These are phyloP conservation scores for Tylopilus felleus DNA, from an alignment of 768 basidiomycete species.

Conservation along the genomic window DNA sequence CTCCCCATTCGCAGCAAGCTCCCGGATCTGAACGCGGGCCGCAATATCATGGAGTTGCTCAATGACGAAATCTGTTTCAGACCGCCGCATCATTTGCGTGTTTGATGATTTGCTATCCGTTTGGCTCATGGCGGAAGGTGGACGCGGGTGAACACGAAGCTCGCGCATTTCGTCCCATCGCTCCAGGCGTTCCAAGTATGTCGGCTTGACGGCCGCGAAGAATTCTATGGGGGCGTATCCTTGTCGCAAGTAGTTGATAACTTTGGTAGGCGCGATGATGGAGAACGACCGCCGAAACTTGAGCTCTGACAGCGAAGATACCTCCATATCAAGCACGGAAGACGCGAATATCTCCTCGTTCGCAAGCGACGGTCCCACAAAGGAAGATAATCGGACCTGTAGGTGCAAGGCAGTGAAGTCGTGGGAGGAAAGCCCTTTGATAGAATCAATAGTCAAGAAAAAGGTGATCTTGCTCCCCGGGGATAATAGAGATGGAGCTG, in stretches of 20 bases:
- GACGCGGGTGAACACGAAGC: slow-evolving; percentile 46
- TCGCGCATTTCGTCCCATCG: slow-evolving; percentile 94
- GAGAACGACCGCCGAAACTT: slow-evolving; percentile 83
- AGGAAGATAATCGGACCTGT: slow-evolving; percentile 84
- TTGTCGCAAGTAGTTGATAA: slow-evolving; percentile 65
- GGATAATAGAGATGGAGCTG: slow-evolving; percentile 61
- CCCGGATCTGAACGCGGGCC: slow-evolving; percentile 80
- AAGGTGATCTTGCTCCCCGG: slow-evolving; percentile 81
- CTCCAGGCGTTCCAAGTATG: slow-evolving; percentile 85
- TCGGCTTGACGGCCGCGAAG: slow-evolving; percentile 77
- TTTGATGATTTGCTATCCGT: slow-evolving; percentile 40
- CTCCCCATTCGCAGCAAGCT: slow-evolving; percentile 80
- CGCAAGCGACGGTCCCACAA: slow-evolving; percentile 66
- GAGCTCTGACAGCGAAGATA: slow-evolving; percentile 69
- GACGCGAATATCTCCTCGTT: slow-evolving; percentile 86
- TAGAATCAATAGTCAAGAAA: slow-evolving; percentile 78
- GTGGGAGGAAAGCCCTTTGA: slow-evolving; percentile 86
- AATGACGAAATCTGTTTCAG: slow-evolving; percentile 87
- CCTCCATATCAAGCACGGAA: slow-evolving; percentile 66
- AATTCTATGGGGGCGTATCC: slow-evolving; percentile 88
- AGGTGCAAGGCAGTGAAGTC: slow-evolving; percentile 86
- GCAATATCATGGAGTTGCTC: slow-evolving; percentile 91
- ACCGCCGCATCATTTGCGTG: slow-evolving; percentile 79
- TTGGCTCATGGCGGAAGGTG: slow-evolving; percentile 30
- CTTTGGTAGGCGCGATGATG: slow-evolving; percentile 69